These are phyloP conservation scores for Gelatoporia subvermispora DNA, from an alignment of 768 basidiomycete genomes.

Conservation along the genomic window DNA sequence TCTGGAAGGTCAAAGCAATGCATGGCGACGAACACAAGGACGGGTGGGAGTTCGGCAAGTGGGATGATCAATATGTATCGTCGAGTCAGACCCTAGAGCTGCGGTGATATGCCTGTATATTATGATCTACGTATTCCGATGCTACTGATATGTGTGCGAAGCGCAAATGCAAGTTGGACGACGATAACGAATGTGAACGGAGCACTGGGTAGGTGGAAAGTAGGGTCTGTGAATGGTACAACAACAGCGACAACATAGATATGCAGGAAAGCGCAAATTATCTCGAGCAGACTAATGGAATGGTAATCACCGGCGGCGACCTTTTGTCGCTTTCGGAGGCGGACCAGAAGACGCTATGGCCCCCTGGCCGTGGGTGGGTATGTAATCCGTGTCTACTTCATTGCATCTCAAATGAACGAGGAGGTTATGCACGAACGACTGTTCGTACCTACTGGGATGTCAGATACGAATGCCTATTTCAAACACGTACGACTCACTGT, in stretches of 20 bases:
- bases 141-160: no score
- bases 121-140: no score
- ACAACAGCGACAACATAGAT: no score
- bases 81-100: no score
- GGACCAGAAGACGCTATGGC: conserved; percentile 46
- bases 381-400: conserved; percentile 72
- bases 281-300: no score
- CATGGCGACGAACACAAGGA: conserved; percentile 26
- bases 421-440: conserved; percentile 82
- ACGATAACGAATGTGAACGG: no score
- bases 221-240: no score
- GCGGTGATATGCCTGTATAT: no score
- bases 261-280: no score
- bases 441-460: conserved; percentile 60
- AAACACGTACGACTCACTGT: conserved; percentile 49
- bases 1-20: conserved; percentile 42
- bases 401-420: conserved; percentile 73
- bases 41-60: conserved; percentile 47
- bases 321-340: conserved; percentile 47
- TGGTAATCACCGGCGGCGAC: conserved; percentile 37
- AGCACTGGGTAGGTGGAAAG: no score
- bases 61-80: conserved; percentile 25
- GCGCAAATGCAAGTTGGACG: no score
- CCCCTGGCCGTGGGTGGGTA: conserved; percentile 75
- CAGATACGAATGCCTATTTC: not conserved